Evolutionary conservation across 192 early-diverging fungal species (phyloP).

Genomic region (Mortierella alpina): DNA sequence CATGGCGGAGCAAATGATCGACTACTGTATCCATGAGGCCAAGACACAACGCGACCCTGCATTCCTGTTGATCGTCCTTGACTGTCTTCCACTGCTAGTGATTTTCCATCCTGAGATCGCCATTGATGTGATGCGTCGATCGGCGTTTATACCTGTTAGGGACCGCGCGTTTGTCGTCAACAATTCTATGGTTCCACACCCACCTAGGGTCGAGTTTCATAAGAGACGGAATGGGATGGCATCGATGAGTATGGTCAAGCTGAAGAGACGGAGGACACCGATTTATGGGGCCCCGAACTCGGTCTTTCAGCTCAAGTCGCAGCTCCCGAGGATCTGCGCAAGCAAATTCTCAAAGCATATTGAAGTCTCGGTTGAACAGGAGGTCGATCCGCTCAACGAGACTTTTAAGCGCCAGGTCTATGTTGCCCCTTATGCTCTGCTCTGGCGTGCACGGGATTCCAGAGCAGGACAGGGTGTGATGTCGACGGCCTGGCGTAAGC

Average conservation of each 20-base stretch:
- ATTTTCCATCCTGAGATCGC: constrained; percentile 2
- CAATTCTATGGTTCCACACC: not conserved
- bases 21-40: constrained; percentile 21
- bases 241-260: not conserved
- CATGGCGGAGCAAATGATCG: constrained; percentile 13
- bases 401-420: constrained; percentile 1
- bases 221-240: not conserved
- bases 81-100: constrained; percentile 6
- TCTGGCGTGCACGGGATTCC: not conserved
- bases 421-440: constrained; percentile 18
- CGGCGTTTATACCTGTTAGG: constrained; percentile 15
- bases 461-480: not conserved
- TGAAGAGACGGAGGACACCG: not conserved
- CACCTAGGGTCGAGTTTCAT: not conserved
- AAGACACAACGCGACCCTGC: constrained; percentile 13
- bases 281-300: constrained; percentile 6
- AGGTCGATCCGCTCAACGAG: constrained; percentile 2
- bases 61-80: not conserved
- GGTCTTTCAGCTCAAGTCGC: constrained; percentile 22
- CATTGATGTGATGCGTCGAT: not conserved
- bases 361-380: not conserved
- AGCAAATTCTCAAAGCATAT: constrained; percentile 3
- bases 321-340: not conserved
- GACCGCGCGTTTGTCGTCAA: constrained; percentile 8
- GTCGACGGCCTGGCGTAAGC: no score